Percentiles rank a stretch among this genome's conserved stretches.
phyloP scores from a whole-genome alignment of 2,329 filamentous ascomycete species.

The Neonectria faginata region DNA sequence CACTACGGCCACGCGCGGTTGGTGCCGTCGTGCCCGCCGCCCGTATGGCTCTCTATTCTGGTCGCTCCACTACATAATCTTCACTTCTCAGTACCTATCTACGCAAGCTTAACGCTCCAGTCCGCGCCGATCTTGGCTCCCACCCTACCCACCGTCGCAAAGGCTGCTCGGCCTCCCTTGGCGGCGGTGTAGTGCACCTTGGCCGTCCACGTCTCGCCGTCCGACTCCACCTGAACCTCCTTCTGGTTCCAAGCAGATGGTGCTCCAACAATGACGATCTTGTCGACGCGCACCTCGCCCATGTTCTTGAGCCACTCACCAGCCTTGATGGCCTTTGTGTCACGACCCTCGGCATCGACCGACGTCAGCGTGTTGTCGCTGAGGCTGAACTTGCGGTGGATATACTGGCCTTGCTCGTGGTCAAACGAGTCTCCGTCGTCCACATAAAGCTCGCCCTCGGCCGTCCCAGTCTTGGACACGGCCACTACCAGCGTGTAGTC shows the following conservation, averaged over 20 bases:
- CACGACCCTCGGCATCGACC: constrained; percentile 70
- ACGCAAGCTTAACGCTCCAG: constrained; percentile 60
- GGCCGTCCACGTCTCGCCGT: constrained; percentile 65
- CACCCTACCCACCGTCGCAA: constrained; percentile 64
- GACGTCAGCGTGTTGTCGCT: constrained; percentile 72
- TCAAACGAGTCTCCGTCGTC: constrained; percentile 97
- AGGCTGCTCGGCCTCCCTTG: constrained; percentile 60
- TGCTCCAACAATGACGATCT: constrained; percentile 84
- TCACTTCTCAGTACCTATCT: constrained; percentile 27
- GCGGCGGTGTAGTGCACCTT: constrained; percentile 70
- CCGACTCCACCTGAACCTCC: constrained; percentile 67
- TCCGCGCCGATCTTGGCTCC: constrained; percentile 65
- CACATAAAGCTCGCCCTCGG: constrained; percentile 85
- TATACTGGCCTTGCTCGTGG: constrained; percentile 85
- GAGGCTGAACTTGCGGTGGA: constrained; percentile 84
- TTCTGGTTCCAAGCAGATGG: constrained; percentile 77
- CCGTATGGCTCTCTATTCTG: constrained; percentile 36
- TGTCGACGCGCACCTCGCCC: constrained; percentile 82
- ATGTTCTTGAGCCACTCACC: constrained; percentile 84
- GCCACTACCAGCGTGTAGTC: constrained; percentile 89
- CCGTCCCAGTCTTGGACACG: constrained; percentile 69
- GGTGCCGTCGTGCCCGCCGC: constrained; percentile 22
- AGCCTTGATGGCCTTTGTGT: constrained; percentile 64
- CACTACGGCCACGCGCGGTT: constrained; percentile 21
- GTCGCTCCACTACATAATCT: constrained; percentile 30